Evolutionary conservation across 2,329 filamentous ascomycete species (phyloP), one percentile per base, ranked within the genome.

Genomic region (Ciborinia camelliae): DNA sequence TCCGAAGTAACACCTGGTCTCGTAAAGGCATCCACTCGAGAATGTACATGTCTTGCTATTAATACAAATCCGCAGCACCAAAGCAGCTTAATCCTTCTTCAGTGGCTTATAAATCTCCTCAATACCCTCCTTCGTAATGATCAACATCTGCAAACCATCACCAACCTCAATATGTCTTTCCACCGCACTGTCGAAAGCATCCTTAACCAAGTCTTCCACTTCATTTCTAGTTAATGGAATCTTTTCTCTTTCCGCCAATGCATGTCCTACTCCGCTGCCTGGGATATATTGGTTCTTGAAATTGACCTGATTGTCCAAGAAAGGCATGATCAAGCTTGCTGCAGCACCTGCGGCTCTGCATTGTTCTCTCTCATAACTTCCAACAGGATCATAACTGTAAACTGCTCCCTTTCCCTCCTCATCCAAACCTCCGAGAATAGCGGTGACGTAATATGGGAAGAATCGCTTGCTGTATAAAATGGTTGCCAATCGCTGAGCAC

Each of bases 81-180:
- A 20, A 41, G 18, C 50, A 30, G 28, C 67, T 68, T 90, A 97
- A 79, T 97, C 92, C 81, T 88, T 88, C 90, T 99, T 99, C 81
- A 99, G 80, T 35, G 90, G 88, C 71, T 88, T 80, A 74, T 90
- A 89, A 60, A 86, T 85, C 83, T 99, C 95, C 81, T 96, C 85
- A 74, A 98, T 92, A 14, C 95, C 95, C 62, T 92, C 82, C 78
- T 84, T 86, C 57, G 92, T 97, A 74, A 98, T 92, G 72, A 96
- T 87, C 84, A 99, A 84, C 86, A 97, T 93, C 83, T 99, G 95
- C 77, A 99, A 80, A 59, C 90, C 89, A 80, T 99, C 95, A 78
- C 95, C 95, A 68, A 99, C 96, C 83, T 99, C 95, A 72, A 99
- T 99, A 81, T 99, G 95, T 79, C 95, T 90, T 85, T 99, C 95